Evolutionary conservation across 345 rosid species (phyloP), one percentile per base, ranked within the genome.

Genomic region (Rhodamnia rubescens): DNA sequence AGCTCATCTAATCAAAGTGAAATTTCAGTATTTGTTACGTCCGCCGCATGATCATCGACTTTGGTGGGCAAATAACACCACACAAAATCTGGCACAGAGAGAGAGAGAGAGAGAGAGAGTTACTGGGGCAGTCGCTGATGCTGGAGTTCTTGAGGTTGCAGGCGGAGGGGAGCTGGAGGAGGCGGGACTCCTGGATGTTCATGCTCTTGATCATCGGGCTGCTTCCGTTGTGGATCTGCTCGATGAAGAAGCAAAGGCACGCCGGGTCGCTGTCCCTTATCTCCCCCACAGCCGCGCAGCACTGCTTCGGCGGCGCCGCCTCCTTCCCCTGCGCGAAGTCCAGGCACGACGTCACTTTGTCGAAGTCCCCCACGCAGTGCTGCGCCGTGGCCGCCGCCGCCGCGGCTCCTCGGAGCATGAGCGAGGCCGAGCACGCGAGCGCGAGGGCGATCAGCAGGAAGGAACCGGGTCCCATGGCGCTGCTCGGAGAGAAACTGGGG

Each of bases 91-190:
- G 44, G 42, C 44, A 64, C 6, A 16, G 74, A 29, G 74, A 61
- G 74, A 27, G 40, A 59, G 69, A 58, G 61, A 83, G 13, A 32
- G 82, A 52, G 80, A 20, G 24, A 14, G 18, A 56, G 49, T 86
- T 64, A 96, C 99, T 90, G 20, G 98, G 98, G 88, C 99, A 96
- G 15, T 91, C 78, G 69, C 87, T 84, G 89, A 93, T 42, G 88
- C 93, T 94, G 50, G 96, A 92, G 88, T 96, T 96, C 29, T 90
- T 88, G 83, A 97, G 44, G 88, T 93, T 89, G 87, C 99, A 97
- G 84, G 93, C 94, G 54, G 94, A 84, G 22, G 99, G 98, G 58
- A 97, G 98, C 90, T 93, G 95, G 86, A 97, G 89, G 50, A 97
- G 88, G 84, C 89, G 93, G 51, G 85, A 88, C 86, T 91, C 94